Conservation (phyloP, 2,329 filamentous ascomycete genomes). For the Aspergillus sp. region DNA sequence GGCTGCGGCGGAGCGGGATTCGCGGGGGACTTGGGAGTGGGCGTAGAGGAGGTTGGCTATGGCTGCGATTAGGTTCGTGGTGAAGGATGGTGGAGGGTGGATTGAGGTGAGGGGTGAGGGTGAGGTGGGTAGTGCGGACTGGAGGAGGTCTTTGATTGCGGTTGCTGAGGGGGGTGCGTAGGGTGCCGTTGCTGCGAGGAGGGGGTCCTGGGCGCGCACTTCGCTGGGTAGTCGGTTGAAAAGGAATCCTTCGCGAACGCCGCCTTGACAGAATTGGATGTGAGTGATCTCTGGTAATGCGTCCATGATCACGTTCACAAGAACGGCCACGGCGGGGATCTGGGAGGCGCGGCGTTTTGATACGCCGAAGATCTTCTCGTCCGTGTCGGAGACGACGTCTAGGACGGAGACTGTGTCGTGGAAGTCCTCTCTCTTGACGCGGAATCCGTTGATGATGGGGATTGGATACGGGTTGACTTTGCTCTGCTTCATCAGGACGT, state of each 20-base stretch:
- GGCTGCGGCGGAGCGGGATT: conserved; percentile 64
- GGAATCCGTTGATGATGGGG: conserved; percentile 77
- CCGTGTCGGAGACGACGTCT: conserved; percentile 39
- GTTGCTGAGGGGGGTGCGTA: conserved; percentile 53
- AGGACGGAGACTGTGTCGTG: conserved; percentile 52
- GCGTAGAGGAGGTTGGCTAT: conserved; percentile 62
- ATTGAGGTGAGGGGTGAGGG: conserved; percentile 21
- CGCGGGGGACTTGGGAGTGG: conserved; percentile 54
- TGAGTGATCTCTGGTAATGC: conserved; percentile 70
- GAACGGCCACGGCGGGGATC: conserved; percentile 78
- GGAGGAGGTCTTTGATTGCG: conserved; percentile 52
- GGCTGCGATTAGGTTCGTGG: conserved; percentile 53
- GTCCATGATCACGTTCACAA: conserved; percentile 72
- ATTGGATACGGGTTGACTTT: conserved; percentile 76
- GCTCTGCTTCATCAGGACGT: conserved; percentile 80
- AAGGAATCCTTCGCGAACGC: conserved; percentile 80
- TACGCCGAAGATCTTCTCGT: conserved; percentile 64
- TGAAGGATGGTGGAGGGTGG: conserved; percentile 46
- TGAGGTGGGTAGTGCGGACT: conserved; percentile 47
- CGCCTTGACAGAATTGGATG: conserved; percentile 83
- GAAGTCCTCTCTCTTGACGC: conserved; percentile 64
- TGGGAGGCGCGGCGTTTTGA: conserved; percentile 77
- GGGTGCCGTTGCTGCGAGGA: conserved; percentile 61
- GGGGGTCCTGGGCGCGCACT: conserved; percentile 65
- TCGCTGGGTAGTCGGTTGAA: conserved; percentile 66